These are phyloP conservation scores for Debaryomyces robertsiae DNA, from an alignment of 1,139 yeast species.

Conservation along the genomic window DNA sequence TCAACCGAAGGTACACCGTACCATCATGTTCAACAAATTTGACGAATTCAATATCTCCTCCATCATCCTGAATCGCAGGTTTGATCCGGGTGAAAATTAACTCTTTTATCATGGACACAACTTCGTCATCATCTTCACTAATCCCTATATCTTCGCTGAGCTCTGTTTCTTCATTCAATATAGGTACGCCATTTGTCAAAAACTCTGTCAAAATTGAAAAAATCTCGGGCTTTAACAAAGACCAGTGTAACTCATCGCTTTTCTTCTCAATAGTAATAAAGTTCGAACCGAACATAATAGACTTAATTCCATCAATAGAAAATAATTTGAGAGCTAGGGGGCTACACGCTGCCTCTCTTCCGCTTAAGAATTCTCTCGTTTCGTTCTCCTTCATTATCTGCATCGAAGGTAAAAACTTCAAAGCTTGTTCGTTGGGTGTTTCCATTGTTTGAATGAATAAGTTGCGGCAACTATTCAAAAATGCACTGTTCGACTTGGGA, in stretches of 20 bases:
- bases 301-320: conserved; percentile 52
- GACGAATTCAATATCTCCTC: conserved; percentile 80
- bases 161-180: conserved; percentile 40
- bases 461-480: conserved; percentile 19
- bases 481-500: not conserved
- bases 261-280: conserved; percentile 86
- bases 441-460: conserved; percentile 45
- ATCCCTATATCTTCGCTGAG: conserved; percentile 41
- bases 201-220: conserved; percentile 83
- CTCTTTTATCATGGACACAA: conserved; percentile 90
- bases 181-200: conserved; percentile 72
- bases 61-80: conserved; percentile 90
- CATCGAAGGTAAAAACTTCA: conserved; percentile 50
- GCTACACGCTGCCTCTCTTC: conserved; percentile 57
- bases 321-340: conserved; percentile 58
- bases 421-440: conserved; percentile 52
- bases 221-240: conserved; percentile 82
- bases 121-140: conserved; percentile 69
- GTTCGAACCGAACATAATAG: conserved; percentile 57
- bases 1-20: conserved; percentile 62
- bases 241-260: conserved; percentile 60
- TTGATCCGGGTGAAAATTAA: conserved; percentile 90
- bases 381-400: conserved; percentile 46
- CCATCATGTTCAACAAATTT: conserved; percentile 64
- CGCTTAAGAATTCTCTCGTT: conserved; percentile 55